Evolutionary conservation across 805 yeast species (phyloP).

Genomic region (Candida sithepensis): DNA sequence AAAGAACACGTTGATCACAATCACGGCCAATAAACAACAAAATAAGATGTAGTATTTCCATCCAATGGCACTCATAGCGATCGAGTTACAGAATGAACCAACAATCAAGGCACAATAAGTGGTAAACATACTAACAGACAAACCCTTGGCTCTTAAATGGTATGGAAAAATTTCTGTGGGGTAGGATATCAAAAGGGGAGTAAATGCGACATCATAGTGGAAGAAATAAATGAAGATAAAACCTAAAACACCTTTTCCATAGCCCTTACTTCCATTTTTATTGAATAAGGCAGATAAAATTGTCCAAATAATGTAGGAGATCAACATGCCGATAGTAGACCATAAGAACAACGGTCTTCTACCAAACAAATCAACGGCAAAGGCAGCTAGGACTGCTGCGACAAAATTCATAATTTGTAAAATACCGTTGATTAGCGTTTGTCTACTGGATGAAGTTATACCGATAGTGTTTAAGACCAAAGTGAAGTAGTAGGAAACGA

Average conservation of each 20-base stretch:
- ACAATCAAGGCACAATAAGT: conserved; percentile 13
- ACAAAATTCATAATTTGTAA: conserved; percentile 44
- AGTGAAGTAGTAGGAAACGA: conserved; percentile 41
- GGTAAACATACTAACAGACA: conserved; percentile 36
- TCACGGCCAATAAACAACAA: conserved; percentile 30
- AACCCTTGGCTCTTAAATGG: conserved; percentile 56
- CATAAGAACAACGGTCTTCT: conserved; percentile 36
- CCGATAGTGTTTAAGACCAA: conserved; percentile 50
- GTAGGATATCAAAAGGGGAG: conserved; percentile 43
- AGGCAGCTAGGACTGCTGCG: conserved; percentile 27
- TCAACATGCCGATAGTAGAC: conserved; percentile 34
- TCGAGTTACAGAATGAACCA: conserved; percentile 26
- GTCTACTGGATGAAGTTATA: conserved; percentile 39
- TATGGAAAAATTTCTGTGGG: conserved; percentile 46
- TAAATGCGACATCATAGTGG: conserved; percentile 39
- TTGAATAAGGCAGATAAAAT: conserved; percentile 37
- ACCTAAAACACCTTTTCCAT: conserved; percentile 13
- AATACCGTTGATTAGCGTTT: conserved; percentile 48
- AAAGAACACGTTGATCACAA: conserved; percentile 26
- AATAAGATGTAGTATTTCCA: conserved; percentile 37
- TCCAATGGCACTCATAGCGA: conserved; percentile 35
- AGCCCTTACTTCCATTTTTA: neutral
- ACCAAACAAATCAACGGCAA: conserved; percentile 26
- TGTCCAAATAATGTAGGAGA: conserved; percentile 41
- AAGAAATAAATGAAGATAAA: conserved; percentile 28